These are phyloP conservation scores for Saprolegnia diclina DNA, from an alignment of 352 stramenopile genomes.

Conservation along the genomic window DNA sequence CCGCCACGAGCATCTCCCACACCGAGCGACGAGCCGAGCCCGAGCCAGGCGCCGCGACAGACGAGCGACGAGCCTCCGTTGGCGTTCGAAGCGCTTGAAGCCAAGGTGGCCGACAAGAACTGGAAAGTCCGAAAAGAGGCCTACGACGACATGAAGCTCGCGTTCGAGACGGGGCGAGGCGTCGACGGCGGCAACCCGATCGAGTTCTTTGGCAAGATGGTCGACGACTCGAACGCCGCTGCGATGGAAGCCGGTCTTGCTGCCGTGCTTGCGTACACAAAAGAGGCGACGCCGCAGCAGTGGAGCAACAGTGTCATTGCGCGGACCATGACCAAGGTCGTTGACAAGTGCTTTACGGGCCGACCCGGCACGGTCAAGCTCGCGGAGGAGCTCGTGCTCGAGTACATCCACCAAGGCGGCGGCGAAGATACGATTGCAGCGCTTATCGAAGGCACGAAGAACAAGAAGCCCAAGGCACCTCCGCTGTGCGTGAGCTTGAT, in stretches of 20 bases:
- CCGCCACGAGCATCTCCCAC: slow-evolving; percentile 4
- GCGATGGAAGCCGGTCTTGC: slow-evolving; percentile 72
- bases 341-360: slow-evolving; percentile 80
- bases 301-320: slow-evolving; percentile 50
- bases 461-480: slow-evolving; percentile 83
- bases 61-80: slow-evolving; percentile 16
- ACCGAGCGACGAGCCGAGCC: not conserved
- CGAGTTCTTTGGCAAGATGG: slow-evolving; percentile 72
- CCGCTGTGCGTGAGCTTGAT: slow-evolving; percentile 60
- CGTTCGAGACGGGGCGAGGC: slow-evolving; percentile 44
- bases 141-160: slow-evolving; percentile 63
- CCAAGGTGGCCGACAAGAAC: slow-evolving; percentile 72
- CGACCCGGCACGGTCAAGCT: slow-evolving; percentile 70
- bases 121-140: slow-evolving; percentile 83
- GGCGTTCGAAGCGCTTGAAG: slow-evolving; percentile 33
- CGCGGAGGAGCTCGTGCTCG: slow-evolving; percentile 65
- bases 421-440: slow-evolving; percentile 65
- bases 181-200: slow-evolving; percentile 41
- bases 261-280: slow-evolving; percentile 64
- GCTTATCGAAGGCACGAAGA: slow-evolving; percentile 77
- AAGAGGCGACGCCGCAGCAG: slow-evolving; percentile 56
- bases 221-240: slow-evolving; percentile 75
- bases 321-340: slow-evolving; percentile 64
- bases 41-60: not conserved
- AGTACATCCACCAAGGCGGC: slow-evolving; percentile 68